A percentile compares a stretch with the other conserved stretches of the same genome.
Conservation (phyloP, 768 basidiomycete genomes). For the Tricholoma sp. region DNA sequence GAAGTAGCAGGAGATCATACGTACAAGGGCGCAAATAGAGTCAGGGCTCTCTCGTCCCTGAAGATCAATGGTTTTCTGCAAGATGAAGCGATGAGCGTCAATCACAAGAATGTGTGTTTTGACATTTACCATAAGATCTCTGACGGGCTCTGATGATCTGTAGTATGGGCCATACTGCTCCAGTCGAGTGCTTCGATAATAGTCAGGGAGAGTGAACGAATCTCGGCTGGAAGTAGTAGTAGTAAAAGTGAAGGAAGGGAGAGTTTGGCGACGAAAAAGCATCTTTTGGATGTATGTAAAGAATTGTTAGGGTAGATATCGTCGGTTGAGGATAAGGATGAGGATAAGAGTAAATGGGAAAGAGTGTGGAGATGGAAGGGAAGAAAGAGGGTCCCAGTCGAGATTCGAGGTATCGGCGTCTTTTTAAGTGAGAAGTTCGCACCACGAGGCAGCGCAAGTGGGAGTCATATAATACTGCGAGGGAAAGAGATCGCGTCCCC, state of each 20-base stretch:
- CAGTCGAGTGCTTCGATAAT: neutral
- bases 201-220: neutral
- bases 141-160: neutral
- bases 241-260: neutral
- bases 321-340: neutral
- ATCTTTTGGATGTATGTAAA: neutral
- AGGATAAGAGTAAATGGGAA: neutral
- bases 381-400: neutral
- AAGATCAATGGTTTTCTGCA: conserved; percentile 1
- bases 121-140: neutral
- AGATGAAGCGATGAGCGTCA: neutral
- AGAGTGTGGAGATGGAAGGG: neutral
- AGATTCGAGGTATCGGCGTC: neutral
- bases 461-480: conserved; percentile 1
- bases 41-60: neutral
- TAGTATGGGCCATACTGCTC: conserved; percentile 4
- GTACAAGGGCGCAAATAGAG: neutral
- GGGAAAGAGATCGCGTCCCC: neutral
- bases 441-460: conserved; percentile 1
- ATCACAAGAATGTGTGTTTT: neutral
- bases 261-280: neutral
- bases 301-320: neutral
- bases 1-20: neutral
- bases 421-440: neutral
- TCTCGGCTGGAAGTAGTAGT: neutral